phyloP scores from a whole-genome alignment of 176 grass and related monocot genomes.

The Stipa capillata region DNA sequence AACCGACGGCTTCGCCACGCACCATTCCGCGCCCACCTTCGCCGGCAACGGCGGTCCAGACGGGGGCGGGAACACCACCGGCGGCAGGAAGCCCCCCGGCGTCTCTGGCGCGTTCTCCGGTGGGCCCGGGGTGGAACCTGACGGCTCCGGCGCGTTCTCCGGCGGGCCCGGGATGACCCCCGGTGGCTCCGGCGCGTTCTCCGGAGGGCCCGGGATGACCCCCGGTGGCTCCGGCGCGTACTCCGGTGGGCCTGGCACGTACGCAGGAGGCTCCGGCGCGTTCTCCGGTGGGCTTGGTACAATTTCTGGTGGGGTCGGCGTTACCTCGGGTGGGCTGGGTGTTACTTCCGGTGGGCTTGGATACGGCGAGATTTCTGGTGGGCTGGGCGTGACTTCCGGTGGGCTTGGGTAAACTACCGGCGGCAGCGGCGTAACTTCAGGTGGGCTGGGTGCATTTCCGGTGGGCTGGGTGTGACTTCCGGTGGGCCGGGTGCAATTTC shows the following conservation, averaged over 20 bases:
- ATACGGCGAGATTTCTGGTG: neutral
- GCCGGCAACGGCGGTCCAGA: constrained; percentile 14
- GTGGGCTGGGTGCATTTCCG: constrained; percentile 29
- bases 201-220: neutral
- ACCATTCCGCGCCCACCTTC: constrained; percentile 30
- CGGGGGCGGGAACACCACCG: constrained; percentile 59
- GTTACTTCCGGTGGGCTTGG: constrained; percentile 10
- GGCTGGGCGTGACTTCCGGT: neutral
- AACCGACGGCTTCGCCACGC: constrained; percentile 85
- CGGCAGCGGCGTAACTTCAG: neutral
- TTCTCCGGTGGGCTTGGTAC: constrained; percentile 22
- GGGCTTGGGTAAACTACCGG: constrained; percentile 20
- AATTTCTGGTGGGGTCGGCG: neutral
- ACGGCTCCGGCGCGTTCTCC: neutral
- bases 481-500: constrained; percentile 19
- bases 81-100: constrained; percentile 55
- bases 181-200: constrained; percentile 19
- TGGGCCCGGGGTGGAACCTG: neutral
- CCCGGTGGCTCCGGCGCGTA: constrained; percentile 7
- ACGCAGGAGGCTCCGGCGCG: constrained; percentile 1
- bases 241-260: constrained; percentile 21
- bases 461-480: neutral
- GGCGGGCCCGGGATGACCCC: constrained; percentile 9
- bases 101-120: constrained; percentile 5
- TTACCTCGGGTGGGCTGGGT: constrained; percentile 6